Evolutionary conservation across 768 basidiomycete genomes (phyloP), one percentile per base, ranked within the genome.

Genomic region (Suillus placidus): DNA sequence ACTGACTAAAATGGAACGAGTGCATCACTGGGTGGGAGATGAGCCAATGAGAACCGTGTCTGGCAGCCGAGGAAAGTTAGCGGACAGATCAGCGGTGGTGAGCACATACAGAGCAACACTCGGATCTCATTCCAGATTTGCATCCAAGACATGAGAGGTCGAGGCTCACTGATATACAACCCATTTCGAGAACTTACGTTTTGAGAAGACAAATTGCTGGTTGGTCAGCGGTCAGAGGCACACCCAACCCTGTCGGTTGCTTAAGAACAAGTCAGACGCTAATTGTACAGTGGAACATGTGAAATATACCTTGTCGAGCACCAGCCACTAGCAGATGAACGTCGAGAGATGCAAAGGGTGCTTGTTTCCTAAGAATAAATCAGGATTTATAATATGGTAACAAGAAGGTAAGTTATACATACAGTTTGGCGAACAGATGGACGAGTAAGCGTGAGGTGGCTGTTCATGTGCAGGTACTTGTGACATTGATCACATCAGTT

Each of bases 151-250:
- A n/a, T 9, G 20, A 45, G 45, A 45, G 45, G 45, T 45, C n/a
- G 4, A 45, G 45, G 45, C 45, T 20, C 45, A 45, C n/a, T 45
- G 9, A 45, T 49, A 49, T 49, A 49, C 23, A 49, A 49, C 49
- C 49, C 49, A n/a, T 47, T 47, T 47, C 23, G 45, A 47, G 45
- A 47, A 47, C n/a, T 47, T 23, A 47, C n/a, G 1, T 45, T 45
- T 45, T 45, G 45, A 45, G 20, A 47, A 47, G 47, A 47, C 47
- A 47, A 45, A 45, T 45, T 45, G 45, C 45, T 47, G 45, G 45
- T 47, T 0, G 12, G 5, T 47, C 45, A 47, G n/a, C 12, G 10
- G 47, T 47, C n/a, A 47, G 47, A 23, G n/a, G 20, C 9, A 47
- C 47, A 47, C n/a, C n/a, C 47, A 47, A 2, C 1, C n/a, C 45